Evolutionary conservation across 805 yeast genomes (phyloP).

Genomic region (Schizosaccharomyces octosporus): DNA sequence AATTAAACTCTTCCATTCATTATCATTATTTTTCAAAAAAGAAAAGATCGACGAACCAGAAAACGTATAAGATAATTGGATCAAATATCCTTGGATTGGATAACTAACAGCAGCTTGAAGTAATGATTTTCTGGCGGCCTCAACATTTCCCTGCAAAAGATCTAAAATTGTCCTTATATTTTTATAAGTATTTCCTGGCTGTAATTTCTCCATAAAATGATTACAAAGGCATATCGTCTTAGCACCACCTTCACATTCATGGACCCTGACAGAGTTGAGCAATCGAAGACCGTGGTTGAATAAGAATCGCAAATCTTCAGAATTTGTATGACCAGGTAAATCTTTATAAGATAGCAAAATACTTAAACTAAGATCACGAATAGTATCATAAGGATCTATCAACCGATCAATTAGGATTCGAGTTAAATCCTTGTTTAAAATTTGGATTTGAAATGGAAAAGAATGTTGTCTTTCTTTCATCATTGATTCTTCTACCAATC

Average conservation of each 20-base stretch:
- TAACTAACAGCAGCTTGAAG: slow-evolving; percentile 22
- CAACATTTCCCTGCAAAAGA: not conserved
- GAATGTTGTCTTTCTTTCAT: slow-evolving; percentile 22
- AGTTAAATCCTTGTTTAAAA: slow-evolving; percentile 20
- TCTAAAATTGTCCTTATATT: slow-evolving; percentile 9
- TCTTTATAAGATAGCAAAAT: not conserved
- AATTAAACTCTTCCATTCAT: not conserved
- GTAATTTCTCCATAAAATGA: slow-evolving; percentile 13
- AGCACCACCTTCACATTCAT: slow-evolving; percentile 63
- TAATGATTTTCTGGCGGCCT: slow-evolving; percentile 16
- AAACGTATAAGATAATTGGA: not conserved
- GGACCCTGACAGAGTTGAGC: slow-evolving; percentile 21
- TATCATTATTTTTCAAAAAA: not conserved
- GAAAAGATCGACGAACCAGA: not conserved
- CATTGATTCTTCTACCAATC: slow-evolving; percentile 15
- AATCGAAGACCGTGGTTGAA: slow-evolving; percentile 10
- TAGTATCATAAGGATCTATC: slow-evolving; percentile 52
- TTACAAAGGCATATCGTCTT: slow-evolving; percentile 31
- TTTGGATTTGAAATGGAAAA: slow-evolving; percentile 24
- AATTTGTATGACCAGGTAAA: not conserved
- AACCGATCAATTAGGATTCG: slow-evolving; percentile 35
- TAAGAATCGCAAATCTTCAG: slow-evolving; percentile 2
- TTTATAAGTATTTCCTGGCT: slow-evolving; percentile 16
- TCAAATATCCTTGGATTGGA: slow-evolving; percentile 12
- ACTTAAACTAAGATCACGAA: slow-evolving; percentile 19